Conservation (phyloP, 2,329 filamentous ascomycete species). For the Ceratocystis albifundus region DNA sequence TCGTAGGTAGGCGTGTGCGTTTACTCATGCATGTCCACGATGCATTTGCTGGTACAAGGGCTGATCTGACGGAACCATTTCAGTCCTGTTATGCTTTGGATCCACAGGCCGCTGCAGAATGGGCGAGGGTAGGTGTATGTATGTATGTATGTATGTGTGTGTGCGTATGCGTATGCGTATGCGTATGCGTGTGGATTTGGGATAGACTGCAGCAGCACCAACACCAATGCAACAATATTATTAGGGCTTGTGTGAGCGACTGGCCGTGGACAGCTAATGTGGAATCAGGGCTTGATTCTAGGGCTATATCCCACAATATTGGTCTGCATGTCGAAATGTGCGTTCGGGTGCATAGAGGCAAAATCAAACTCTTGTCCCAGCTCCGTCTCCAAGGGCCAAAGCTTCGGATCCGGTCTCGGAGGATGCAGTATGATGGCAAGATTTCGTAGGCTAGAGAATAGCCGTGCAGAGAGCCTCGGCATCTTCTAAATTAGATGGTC, state of each 20-base stretch:
- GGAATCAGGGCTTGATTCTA: constrained; percentile 3
- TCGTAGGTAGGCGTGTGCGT: neutral
- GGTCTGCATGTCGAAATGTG: neutral
- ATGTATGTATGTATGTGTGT: too few species aligned
- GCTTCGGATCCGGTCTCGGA: constrained; percentile 2
- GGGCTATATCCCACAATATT: constrained; percentile 7
- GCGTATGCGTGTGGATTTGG: too few species aligned
- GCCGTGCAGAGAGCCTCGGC: neutral
- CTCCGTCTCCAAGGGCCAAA: neutral
- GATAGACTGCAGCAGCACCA: neutral
- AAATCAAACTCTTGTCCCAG: neutral
- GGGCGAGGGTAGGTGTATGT: neutral
- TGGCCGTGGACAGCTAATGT: neutral
- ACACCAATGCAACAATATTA: neutral
- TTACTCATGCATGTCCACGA: neutral
- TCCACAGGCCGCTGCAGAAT: neutral
- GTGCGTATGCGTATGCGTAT: too few species aligned
- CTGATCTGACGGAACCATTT: neutral
- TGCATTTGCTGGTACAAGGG: neutral
- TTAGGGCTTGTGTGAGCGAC: neutral
- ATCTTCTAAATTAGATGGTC: neutral
- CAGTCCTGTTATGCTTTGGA: neutral
- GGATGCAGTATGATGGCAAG: too few species aligned
- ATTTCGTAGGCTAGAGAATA: neutral
- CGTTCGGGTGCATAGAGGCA: neutral